Base-by-base conservation (phyloP, 2,329 filamentous ascomycete genomes). In the Hymenoscyphus infarciens region DNA sequence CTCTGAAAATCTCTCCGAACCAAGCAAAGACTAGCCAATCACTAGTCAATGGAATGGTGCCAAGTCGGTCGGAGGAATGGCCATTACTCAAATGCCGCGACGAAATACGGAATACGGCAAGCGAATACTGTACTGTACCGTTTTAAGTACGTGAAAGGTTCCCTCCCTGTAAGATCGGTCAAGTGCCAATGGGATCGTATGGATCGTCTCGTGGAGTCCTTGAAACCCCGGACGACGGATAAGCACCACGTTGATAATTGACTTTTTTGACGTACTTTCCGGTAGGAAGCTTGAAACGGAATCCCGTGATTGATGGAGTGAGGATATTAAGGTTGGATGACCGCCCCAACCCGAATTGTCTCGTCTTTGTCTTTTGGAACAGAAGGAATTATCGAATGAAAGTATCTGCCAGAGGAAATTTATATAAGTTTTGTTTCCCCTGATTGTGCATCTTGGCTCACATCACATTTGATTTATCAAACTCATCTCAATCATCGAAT, bases 281-380 rank as follows among this genome's bases (percentile, higher is more conserved):
- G 45, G 45, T 52, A 25, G 45, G 45, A 52, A 25, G 45, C 45
- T 25, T 52, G 45, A 52, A 52, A 52, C 45, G 19, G 39, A 52
- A 25, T 8, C 45, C 19, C 19, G 45, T 52, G 45, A 13, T 22
- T 52, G 19, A 25, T 10, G 45, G 19, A 13, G 19, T 5, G 11
- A 25, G 19, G 13, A 52, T 52, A 52, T 52, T 52, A 52, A 52
- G 45, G 45, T 52, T 52, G 45, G 45, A 25, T 52, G 45, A 52
- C 10, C 8, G n/a, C 45, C 45, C 19, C 19, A 22, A 19, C 42
- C n/a, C n/a, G n/a, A 25, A 13, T 13, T 5, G 22, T 27, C 25
- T 52, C 10, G 19, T 52, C 22, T 52, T 52, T 10, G 45, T 52
- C 11, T 52, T 49, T 52, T 52, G 8, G n/a, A 52, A 52, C 45